Conservation (phyloP, 1,284 basidiomycete genomes). For the Cerioporus squamosus region DNA sequence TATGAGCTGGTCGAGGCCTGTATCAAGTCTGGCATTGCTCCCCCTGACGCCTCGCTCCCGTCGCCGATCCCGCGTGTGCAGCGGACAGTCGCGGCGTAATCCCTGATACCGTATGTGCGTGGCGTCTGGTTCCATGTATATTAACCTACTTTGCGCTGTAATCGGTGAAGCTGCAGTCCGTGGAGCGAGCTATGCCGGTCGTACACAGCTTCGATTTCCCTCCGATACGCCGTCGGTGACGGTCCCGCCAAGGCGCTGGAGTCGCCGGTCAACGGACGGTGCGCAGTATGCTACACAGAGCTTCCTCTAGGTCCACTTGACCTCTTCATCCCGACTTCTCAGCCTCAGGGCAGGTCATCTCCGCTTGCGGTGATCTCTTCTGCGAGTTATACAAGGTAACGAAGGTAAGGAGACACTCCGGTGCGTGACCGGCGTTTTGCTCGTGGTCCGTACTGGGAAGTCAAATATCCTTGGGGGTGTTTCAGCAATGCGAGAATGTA, state of each 20-base stretch:
- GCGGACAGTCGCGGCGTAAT: neutral
- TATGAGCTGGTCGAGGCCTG: conserved; percentile 21
- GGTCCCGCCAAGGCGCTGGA: too few relatives aligned
- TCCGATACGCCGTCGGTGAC: neutral
- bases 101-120: neutral
- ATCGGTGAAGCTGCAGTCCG: neutral
- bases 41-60: conserved; percentile 8
- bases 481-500: neutral
- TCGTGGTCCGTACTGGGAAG: neutral
- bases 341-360: neutral
- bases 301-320: neutral
- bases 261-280: too few relatives aligned
- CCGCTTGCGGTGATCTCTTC: neutral
- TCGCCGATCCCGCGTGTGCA: conserved; percentile 5
- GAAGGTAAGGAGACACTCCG: neutral
- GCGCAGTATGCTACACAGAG: neutral
- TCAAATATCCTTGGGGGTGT: neutral
- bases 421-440: neutral
- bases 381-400: neutral
- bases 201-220: neutral
- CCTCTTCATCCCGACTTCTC: too few relatives aligned
- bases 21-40: conserved; percentile 16
- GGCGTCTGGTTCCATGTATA: neutral
- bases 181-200: neutral
- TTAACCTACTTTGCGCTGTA: neutral